Base-by-base conservation (phyloP, 805 yeast species). In the Yamadazyma phyllophila region DNA sequence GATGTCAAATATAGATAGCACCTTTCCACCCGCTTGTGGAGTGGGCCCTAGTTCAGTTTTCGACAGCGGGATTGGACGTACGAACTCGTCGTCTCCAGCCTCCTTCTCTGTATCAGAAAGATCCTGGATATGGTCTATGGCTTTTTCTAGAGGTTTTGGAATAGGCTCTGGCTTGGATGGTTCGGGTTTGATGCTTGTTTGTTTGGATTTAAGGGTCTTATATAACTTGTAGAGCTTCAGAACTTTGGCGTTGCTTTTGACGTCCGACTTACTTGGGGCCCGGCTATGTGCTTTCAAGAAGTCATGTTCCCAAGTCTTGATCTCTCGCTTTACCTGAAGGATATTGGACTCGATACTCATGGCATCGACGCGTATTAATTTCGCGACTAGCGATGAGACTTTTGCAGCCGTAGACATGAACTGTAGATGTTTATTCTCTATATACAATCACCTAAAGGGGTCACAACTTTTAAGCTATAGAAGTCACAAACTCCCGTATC, bases 1-100 rank as follows among this genome's bases (percentile, higher is more conserved):
- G 43, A 81, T 68, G 49, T 88, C 96, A 57, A 88, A 83, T 3
- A 88, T 71, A 13, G 94, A 82, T 29, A 86, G 60, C 0, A 87
- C 86, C 44, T 84, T 77, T 0, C 96, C 96, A 49, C 83, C 74
- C 8, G 88, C 74, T 54, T 88, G 96, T 0, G 96, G 96, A 0
- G 96, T 88, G 0, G 96, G 96, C 0, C 96, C 96, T 10, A 88
- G 59, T 48, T 81, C 85, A 2, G 63, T 60, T 36, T 41, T 47
- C 3, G 7, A 20, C n/a, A 14, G 48, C 45, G 12, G 16, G 11
- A n/a, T 29, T 8, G 40, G 34, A 14, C 42, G 47, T n/a, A 41
- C 47, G 5, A 39, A 29, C 12, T 27, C 44, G 7, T 45, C 57
- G 30, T 56, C 53, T 13, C 26, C 40, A 12, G 15, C 32, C n/a